Conservation (phyloP, 345 rosid species). For the Tarenaya hassleriana region DNA sequence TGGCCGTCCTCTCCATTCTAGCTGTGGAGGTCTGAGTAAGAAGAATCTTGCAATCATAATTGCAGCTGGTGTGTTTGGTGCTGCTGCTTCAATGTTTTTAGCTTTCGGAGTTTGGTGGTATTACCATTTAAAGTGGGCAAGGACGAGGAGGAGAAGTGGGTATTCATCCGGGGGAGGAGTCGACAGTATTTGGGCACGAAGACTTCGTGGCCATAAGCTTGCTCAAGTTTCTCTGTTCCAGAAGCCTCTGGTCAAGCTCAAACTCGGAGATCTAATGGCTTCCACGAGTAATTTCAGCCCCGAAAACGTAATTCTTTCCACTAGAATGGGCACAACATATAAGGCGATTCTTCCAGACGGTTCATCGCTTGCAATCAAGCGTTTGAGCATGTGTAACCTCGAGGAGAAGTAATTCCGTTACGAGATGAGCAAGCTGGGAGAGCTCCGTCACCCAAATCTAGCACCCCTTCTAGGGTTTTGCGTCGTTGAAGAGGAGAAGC, state of each 20-base stretch:
- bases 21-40: constrained; percentile 68
- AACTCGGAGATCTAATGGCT: constrained; percentile 71
- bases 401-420: constrained; percentile 62
- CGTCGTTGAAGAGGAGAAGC: constrained; percentile 68
- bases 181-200: constrained; percentile 55
- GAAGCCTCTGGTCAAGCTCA: constrained; percentile 80
- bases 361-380: constrained; percentile 74
- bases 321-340: constrained; percentile 66
- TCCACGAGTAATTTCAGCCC: constrained; percentile 64
- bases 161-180: no score
- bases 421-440: constrained; percentile 69
- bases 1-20: constrained; percentile 49
- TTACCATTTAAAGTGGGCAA: constrained; percentile 47
- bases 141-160: constrained; percentile 29
- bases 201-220: constrained; percentile 55
- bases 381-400: constrained; percentile 51
- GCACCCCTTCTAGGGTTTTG: constrained; percentile 84
- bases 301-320: constrained; percentile 44
- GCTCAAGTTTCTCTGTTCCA: constrained; percentile 82
- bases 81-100: constrained; percentile 63
- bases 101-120: constrained; percentile 94
- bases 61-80: constrained; percentile 83
- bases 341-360: constrained; percentile 88
- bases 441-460: constrained; percentile 83
- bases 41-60: constrained; percentile 72